These are phyloP conservation scores for Colletotrichum sp. DNA, from an alignment of 2,329 filamentous ascomycete species.

Conservation along the genomic window DNA sequence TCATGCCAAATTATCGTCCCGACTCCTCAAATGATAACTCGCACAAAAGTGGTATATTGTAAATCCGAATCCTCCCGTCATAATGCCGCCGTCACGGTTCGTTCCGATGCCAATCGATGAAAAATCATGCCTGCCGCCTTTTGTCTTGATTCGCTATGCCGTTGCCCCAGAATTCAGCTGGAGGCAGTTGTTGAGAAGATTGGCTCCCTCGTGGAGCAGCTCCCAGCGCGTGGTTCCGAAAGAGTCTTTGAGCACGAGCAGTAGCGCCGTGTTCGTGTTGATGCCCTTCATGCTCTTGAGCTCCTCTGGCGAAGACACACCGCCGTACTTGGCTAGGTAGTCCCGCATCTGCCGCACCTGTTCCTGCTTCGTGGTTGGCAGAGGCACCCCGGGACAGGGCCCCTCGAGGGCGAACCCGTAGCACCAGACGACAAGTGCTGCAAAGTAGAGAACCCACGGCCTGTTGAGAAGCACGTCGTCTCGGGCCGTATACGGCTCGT, in stretches of 20 bases:
- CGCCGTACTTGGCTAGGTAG: constrained; percentile 76
- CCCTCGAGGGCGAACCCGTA: constrained; percentile 94
- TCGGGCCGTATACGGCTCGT: constrained; percentile 74
- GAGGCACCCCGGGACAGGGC: constrained; percentile 59
- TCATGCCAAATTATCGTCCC: neutral
- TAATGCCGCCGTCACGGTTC: neutral
- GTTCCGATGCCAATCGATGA: neutral
- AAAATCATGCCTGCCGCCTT: neutral
- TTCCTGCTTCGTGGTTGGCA: constrained; percentile 65
- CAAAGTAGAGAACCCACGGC: constrained; percentile 95
- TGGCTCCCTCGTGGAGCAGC: constrained; percentile 85
- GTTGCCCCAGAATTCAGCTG: constrained; percentile 48
- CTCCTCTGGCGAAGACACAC: constrained; percentile 76
- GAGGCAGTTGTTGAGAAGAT: constrained; percentile 82
- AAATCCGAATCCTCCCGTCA: neutral
- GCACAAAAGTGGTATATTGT: constrained; percentile 14
- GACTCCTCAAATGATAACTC: neutral
- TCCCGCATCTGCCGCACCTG: constrained; percentile 79
- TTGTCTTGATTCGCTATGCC: neutral
- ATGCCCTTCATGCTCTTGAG: constrained; percentile 75
- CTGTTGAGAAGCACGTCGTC: constrained; percentile 91
- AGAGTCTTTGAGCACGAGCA: constrained; percentile 81
- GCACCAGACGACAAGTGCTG: constrained; percentile 90
- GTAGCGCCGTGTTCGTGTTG: constrained; percentile 81
- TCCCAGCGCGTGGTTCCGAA: constrained; percentile 91